Evolutionary conservation across 2,329 filamentous ascomycete species (phyloP).

Genomic region (Fusarium udum): DNA sequence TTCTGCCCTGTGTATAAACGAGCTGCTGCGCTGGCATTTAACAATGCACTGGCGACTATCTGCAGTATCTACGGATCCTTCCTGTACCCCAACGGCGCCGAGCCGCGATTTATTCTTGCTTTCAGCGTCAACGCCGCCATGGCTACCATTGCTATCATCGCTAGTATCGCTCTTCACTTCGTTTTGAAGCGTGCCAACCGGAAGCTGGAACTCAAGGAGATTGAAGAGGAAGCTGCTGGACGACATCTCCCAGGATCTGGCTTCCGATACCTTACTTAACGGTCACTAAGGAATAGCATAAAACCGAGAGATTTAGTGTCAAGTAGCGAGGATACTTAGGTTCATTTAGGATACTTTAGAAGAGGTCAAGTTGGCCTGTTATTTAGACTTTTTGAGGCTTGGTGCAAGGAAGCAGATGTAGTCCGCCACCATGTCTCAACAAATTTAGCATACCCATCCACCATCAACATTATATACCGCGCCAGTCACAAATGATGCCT

Average conservation of each 20-base stretch:
- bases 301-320: fast-evolving
- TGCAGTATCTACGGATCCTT: neutral
- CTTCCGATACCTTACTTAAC: neutral
- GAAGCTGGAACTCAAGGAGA: neutral
- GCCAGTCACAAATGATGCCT: slow-evolving; percentile 39
- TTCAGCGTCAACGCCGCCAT: neutral
- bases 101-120: neutral
- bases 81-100: neutral
- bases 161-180: neutral
- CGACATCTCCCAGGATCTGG: neutral
- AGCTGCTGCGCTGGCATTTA: slow-evolving; percentile 2
- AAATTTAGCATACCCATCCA: slow-evolving; percentile 40
- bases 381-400: fast-evolving
- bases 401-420: neutral
- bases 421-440: neutral
- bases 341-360: neutral
- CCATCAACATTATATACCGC: slow-evolving; percentile 53
- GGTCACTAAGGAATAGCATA: neutral
- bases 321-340: fast-evolving
- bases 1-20: neutral
- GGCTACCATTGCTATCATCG: neutral
- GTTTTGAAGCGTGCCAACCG: neutral
- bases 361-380: neutral
- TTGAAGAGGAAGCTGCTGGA: neutral
- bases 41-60: neutral